Evolutionary conservation across 2,329 filamentous ascomycete genomes (phyloP).

Genomic region (Claviceps pazoutovae): DNA sequence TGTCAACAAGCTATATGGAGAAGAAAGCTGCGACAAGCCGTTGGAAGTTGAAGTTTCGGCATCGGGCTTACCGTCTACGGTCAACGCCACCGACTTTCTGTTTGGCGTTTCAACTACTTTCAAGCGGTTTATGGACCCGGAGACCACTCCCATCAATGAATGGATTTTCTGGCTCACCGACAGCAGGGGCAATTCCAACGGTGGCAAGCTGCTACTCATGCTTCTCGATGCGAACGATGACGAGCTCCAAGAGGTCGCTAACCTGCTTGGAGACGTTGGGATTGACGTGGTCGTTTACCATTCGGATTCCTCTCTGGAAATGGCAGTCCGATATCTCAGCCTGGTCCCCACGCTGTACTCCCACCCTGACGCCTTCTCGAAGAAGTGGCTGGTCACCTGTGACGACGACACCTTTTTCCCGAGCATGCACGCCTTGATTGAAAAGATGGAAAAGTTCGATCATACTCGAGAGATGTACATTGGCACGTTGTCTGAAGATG

Average conservation of each 20-base stretch:
- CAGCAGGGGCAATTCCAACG: constrained; percentile 39
- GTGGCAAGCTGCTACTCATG: constrained; percentile 40
- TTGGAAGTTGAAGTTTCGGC: constrained; percentile 36
- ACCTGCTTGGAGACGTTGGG: constrained; percentile 31
- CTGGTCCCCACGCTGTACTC: constrained; percentile 40
- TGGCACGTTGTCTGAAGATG: constrained; percentile 47
- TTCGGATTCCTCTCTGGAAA: constrained; percentile 37
- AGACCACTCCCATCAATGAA: constrained; percentile 39
- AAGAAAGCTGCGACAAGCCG: constrained; percentile 32
- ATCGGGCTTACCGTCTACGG: constrained; percentile 35
- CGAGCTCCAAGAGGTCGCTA: constrained; percentile 35
- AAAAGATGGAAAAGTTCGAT: constrained; percentile 38
- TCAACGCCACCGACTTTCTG: constrained; percentile 42
- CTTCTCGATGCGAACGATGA: constrained; percentile 38
- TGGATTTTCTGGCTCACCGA: constrained; percentile 49
- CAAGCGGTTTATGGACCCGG: constrained; percentile 35
- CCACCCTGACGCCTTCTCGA: constrained; percentile 31
- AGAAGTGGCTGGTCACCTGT: constrained; percentile 48
- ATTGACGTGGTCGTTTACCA: constrained; percentile 45
- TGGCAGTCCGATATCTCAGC: constrained; percentile 44
- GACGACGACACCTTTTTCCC: constrained; percentile 55
- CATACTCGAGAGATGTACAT: constrained; percentile 40
- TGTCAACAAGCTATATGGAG: constrained; percentile 25
- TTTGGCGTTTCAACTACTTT: constrained; percentile 47
- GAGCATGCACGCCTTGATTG: constrained; percentile 39